These are phyloP conservation scores for Magnolia sinica DNA, from an alignment of 164 flowering plant genomes.

Conservation along the genomic window DNA sequence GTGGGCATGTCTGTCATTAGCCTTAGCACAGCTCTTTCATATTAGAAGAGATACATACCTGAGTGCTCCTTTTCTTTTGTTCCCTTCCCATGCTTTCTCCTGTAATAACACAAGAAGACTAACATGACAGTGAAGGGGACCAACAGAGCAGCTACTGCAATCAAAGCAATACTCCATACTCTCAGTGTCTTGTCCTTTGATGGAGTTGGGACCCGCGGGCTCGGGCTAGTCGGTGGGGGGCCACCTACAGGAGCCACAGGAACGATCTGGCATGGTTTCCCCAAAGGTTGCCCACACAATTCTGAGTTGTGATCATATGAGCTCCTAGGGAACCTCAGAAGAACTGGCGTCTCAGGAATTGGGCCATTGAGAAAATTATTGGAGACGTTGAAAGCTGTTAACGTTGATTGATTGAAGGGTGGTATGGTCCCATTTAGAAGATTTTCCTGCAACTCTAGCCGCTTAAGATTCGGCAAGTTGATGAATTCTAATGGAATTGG, in stretches of 20 bases:
- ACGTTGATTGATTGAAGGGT: conserved; percentile 14
- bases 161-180: conserved; percentile 35
- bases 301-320: conserved; percentile 38
- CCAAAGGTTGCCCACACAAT: conserved; percentile 49
- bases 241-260: conserved; percentile 14
- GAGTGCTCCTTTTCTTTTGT: conserved; percentile 6
- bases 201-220: neutral
- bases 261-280: conserved; percentile 24
- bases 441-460: conserved; percentile 16
- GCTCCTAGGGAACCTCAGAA: conserved; percentile 34
- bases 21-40: too few relatives aligned
- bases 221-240: conserved; percentile 12
- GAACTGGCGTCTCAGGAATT: conserved; percentile 21
- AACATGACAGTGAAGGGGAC: conserved; percentile 27
- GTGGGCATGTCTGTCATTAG: too few relatives aligned
- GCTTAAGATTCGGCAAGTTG: conserved; percentile 1
- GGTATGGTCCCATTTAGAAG: conserved; percentile 9
- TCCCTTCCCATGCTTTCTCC: conserved; percentile 14
- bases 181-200: conserved; percentile 13
- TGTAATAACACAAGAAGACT: conserved; percentile 27
- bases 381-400: conserved; percentile 14
- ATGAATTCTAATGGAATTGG: conserved; percentile 12
- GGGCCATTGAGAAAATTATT: conserved; percentile 15
- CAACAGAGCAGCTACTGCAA: conserved; percentile 37
- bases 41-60: conserved; percentile 15